Conservation (phyloP, 305 asterid genomes). For the Rubia occidens region DNA sequence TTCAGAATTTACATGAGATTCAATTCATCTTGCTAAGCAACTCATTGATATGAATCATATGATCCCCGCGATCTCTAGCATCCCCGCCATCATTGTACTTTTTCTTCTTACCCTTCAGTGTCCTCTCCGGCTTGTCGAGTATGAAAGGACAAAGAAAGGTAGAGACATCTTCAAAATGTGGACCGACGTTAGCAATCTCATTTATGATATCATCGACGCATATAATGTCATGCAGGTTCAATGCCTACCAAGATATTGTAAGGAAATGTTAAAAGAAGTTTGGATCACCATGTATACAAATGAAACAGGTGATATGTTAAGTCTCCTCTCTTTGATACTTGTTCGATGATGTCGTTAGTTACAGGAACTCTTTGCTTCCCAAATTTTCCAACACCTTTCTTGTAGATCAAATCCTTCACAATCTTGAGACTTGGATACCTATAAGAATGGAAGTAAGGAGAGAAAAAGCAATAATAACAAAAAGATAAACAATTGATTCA, state of each 20-base stretch:
- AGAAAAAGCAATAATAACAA: not conserved
- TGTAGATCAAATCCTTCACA: constrained; percentile 81
- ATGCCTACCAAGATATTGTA: constrained; percentile 37
- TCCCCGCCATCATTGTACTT: constrained; percentile 76
- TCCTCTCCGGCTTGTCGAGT: constrained; percentile 71
- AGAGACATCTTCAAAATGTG: constrained; percentile 54
- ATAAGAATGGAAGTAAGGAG: constrained; percentile 15
- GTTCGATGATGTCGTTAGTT: constrained; percentile 77
- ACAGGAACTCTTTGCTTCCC: constrained; percentile 56
- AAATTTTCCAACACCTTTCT: constrained; percentile 60
- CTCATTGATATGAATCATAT: constrained; percentile 64
- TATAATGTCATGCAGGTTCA: constrained; percentile 55
- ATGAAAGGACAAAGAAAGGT: constrained; percentile 59
- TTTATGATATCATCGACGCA: constrained; percentile 77
- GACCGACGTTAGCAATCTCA: constrained; percentile 58
- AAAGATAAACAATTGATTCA: too few relatives aligned
- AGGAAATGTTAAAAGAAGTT: not conserved
- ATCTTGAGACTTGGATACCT: constrained; percentile 73
- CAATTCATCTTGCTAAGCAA: constrained; percentile 77
- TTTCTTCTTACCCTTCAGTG: constrained; percentile 63
- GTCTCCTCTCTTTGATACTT: constrained; percentile 31
- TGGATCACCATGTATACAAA: constrained; percentile 8
- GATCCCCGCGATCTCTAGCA: constrained; percentile 67
- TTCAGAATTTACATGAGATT: too few relatives aligned
- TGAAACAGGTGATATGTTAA: not conserved